Evolutionary conservation across 2,329 filamentous ascomycete species (phyloP), one percentile per base, ranked within the genome.

Genomic region (Sodiomyces alkalinus): DNA sequence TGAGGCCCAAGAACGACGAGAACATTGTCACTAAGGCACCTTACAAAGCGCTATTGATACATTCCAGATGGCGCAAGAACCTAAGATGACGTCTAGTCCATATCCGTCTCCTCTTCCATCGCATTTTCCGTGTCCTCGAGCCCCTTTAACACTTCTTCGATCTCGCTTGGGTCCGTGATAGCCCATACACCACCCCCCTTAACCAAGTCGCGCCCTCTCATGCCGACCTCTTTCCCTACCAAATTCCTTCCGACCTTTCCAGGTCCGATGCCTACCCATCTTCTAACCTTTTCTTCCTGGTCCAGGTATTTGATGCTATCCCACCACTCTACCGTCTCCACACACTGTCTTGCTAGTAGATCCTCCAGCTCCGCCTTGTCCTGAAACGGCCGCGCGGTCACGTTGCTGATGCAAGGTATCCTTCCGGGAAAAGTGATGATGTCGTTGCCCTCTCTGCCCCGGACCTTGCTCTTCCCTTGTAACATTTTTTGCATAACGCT

Each of bases 301-400:
- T 94, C 82, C 27, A 94, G 58, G 45, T 92, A 93, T 39, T 73
- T 74, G 43, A 96, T 86, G 43, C 81, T 90, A 41, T 92, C 82
- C 75, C 86, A 93, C 87, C 87, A 96, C 33, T 71, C 66, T 22
- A 96, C 83, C 17, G 86, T 94, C 56, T 93, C 83, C n/a, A 90
- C 73, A 36, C 80, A 86, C 45, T 85, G 79, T 27, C 81, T 59
- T 2, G 85, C 76, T 27, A 93, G 58, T 25, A 92, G 55, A 37
- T 92, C 75, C 47, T 81, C 81, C 18, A 94, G 58, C 37, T 92
- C 71, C 22, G 72, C 71, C 41, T 71, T 74, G 38, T 68, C 80
- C 37, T 60, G 49, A 40, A 93, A 92, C 1, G 85, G 85, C 30
- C 74, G 56, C 4, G 79, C 86, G 6, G 75, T 79, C 23, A 94